Percentiles rank a stretch among this genome's conserved stretches.
phyloP scores from a whole-genome alignment of 495 filamentous ascomycete genomes.

The Aspergillus egyptiacus region DNA sequence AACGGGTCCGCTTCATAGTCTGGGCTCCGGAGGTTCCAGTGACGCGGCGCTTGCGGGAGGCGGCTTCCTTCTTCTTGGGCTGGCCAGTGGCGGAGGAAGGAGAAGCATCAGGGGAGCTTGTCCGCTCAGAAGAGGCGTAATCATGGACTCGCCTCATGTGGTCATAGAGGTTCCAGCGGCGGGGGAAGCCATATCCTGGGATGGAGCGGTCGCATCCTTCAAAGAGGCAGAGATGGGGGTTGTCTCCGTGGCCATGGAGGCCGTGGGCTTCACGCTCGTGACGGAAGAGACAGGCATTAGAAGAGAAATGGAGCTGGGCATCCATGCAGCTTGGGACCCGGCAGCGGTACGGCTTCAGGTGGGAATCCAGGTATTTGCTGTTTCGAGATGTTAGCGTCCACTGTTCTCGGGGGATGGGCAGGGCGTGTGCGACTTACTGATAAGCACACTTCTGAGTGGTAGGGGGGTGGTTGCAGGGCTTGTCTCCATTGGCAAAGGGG shows the following conservation, averaged over 20 bases:
- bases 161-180: conserved; percentile 89
- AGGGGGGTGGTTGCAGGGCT: conserved; percentile 73
- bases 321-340: conserved; percentile 72
- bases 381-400: conserved; percentile 20
- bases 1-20: conserved; percentile 45
- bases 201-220: conserved; percentile 75
- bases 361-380: conserved; percentile 93
- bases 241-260: conserved; percentile 88
- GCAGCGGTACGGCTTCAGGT: conserved; percentile 90
- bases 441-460: conserved; percentile 97
- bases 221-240: conserved; percentile 80
- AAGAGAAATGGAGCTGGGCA: conserved; percentile 68
- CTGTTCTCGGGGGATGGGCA: not conserved
- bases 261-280: conserved; percentile 93
- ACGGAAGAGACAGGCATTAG: conserved; percentile 88
- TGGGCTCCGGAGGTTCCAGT: conserved; percentile 33
- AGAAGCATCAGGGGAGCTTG: conserved; percentile 41
- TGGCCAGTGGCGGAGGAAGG: conserved; percentile 27
- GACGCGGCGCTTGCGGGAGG: conserved; percentile 39
- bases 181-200: conserved; percentile 78
- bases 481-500: conserved; percentile 65
- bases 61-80: conserved; percentile 38
- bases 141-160: conserved; percentile 93
- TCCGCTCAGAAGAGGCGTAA: conserved; percentile 51
- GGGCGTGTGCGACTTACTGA: conserved; percentile 58